These are phyloP conservation scores for Nothophytophthora sp. DNA, from an alignment of 352 stramenopile species.

Conservation along the genomic window DNA sequence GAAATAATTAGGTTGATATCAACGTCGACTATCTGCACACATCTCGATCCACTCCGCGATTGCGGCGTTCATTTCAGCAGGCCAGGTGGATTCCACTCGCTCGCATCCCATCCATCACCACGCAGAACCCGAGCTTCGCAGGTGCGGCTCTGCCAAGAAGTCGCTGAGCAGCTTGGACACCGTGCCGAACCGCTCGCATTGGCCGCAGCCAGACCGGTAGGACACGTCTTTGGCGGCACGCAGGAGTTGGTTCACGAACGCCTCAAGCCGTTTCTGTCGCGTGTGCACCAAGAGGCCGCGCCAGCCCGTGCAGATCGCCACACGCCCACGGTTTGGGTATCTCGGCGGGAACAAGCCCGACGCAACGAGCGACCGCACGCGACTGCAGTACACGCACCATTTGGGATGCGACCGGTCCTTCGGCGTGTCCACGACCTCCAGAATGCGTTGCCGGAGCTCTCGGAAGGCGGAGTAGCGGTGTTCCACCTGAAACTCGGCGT, in stretches of 20 bases:
- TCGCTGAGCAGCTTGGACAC: slow-evolving; percentile 52
- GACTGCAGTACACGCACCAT: slow-evolving; percentile 62
- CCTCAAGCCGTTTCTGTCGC: slow-evolving; percentile 31
- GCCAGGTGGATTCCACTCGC: not conserved
- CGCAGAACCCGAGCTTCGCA: slow-evolving; percentile 6
- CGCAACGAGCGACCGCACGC: slow-evolving; percentile 38
- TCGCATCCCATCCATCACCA: not conserved
- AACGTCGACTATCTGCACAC: too few species aligned
- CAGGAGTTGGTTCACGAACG: slow-evolving; percentile 53
- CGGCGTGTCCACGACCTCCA: slow-evolving; percentile 16
- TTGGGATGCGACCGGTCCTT: slow-evolving; percentile 42
- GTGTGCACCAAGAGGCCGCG: slow-evolving; percentile 19
- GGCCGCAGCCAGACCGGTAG: slow-evolving; percentile 40
- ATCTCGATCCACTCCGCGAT: too few species aligned
- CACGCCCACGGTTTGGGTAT: slow-evolving; percentile 16
- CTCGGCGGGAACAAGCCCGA: slow-evolving; percentile 51
- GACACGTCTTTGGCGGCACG: slow-evolving; percentile 45
- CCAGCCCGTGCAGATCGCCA: slow-evolving; percentile 21
- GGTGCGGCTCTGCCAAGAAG: slow-evolving; percentile 46
- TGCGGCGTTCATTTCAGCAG: too few species aligned
- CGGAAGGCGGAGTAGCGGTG: slow-evolving; percentile 65
- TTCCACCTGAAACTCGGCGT: slow-evolving; percentile 46
- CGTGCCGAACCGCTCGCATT: slow-evolving; percentile 47
- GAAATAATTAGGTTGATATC: too few species aligned
- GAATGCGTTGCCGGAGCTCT: slow-evolving; percentile 38